Evolutionary conservation across 2,329 filamentous ascomycete species (phyloP).

Genomic region (Raffaelea arxii): DNA sequence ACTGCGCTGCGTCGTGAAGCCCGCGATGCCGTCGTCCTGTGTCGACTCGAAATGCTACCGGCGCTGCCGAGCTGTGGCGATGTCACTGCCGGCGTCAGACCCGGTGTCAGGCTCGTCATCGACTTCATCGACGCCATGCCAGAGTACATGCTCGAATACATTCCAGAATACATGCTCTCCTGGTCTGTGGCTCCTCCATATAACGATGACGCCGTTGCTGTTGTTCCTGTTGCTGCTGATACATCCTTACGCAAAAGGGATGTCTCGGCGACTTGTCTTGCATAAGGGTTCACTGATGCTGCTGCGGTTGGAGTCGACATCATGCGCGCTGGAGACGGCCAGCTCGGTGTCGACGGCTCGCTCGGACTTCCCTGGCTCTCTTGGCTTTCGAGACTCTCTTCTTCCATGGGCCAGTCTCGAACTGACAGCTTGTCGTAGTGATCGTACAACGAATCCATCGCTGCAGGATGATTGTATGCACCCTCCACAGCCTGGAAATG

Average conservation of each 20-base stretch:
- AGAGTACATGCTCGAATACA: too few species aligned
- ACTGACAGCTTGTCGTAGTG: conserved; percentile 50
- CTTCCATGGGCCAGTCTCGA: conserved; percentile 26
- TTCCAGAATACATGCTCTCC: too few species aligned
- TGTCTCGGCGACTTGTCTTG: not conserved
- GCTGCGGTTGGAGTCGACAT: too few species aligned
- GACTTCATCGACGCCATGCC: too few species aligned
- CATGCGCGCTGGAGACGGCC: not conserved
- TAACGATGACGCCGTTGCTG: too few species aligned
- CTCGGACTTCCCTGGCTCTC: not conserved
- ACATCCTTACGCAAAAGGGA: not conserved
- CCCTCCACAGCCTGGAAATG: not conserved
- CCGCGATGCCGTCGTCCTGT: conserved; percentile 45
- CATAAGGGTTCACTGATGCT: not conserved
- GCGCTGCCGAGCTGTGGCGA: conserved; percentile 31
- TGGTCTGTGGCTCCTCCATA: too few species aligned
- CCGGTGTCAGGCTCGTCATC: too few species aligned
- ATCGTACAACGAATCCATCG: conserved; percentile 42
- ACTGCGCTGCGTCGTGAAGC: conserved; percentile 40
- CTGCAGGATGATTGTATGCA: conserved; percentile 14
- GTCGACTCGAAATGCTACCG: conserved; percentile 47
- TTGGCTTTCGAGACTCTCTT: not conserved
- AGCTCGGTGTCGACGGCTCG: not conserved
- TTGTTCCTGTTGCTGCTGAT: too few species aligned
- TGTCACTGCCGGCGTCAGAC: not conserved